Evolutionary conservation across 1,139 yeast species (phyloP).

Genomic region (Yamadazyma dushanensis): DNA sequence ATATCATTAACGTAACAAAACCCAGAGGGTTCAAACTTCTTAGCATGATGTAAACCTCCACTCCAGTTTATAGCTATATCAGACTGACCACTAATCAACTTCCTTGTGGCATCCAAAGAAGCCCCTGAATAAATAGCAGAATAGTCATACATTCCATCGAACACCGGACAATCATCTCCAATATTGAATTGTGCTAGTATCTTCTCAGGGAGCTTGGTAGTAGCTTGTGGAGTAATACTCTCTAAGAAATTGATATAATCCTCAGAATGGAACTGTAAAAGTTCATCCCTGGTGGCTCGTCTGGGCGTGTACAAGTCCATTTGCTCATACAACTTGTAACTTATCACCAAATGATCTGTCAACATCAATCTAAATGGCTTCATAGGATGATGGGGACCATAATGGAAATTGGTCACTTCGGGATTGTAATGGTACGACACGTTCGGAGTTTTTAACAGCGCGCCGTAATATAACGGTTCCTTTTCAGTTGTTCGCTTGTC

Average conservation of each 20-base stretch:
- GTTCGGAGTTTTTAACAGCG: conserved; percentile 33
- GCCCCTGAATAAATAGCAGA: conserved; percentile 96
- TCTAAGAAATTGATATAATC: conserved; percentile 84
- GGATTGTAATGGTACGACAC: conserved; percentile 92
- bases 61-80: conserved; percentile 97
- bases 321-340: conserved; percentile 80
- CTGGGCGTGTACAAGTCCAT: conserved; percentile 90
- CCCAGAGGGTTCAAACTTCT: conserved; percentile 93
- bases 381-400: conserved; percentile 95
- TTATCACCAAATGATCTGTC: conserved; percentile 86
- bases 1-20: conserved; percentile 76
- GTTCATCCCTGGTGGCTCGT: conserved; percentile 77
- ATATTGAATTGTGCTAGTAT: conserved; percentile 79
- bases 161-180: conserved; percentile 96
- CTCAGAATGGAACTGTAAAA: conserved; percentile 77
- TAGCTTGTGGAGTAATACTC: conserved; percentile 78
- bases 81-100: conserved; percentile 88
- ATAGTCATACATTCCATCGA: conserved; percentile 93
- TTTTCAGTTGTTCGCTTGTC: conserved; percentile 60
- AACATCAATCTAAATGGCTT: conserved; percentile 94
- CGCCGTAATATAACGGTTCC: conserved; percentile 59
- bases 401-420: conserved; percentile 77
- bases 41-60: conserved; percentile 97
- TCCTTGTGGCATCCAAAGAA: conserved; percentile 95
- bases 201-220: conserved; percentile 54